phyloP scores from a whole-genome alignment of 192 early-diverging fungal genomes.

The Linnemannia hyalina region DNA sequence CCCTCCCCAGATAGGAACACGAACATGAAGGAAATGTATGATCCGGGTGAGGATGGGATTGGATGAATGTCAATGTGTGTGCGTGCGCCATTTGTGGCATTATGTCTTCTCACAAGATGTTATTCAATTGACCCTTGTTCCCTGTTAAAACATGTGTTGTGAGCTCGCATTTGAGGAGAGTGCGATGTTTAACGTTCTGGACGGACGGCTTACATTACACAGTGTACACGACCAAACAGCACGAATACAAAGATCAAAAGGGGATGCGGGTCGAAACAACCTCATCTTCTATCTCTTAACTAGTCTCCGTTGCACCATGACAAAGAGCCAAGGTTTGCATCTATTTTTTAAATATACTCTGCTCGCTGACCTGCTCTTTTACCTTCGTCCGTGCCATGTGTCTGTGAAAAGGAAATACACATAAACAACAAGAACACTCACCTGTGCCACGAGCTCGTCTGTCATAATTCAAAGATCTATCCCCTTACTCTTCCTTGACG shows the following conservation, averaged over 20 bases:
- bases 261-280: background rate
- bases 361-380: background rate
- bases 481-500: too few species aligned
- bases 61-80: background rate
- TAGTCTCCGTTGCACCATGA: background rate
- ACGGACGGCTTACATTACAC: background rate
- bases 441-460: background rate
- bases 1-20: background rate
- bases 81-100: background rate
- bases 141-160: background rate
- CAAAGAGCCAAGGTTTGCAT: background rate
- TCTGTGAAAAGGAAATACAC: background rate
- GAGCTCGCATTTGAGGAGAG: background rate
- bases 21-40: background rate
- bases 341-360: background rate
- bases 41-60: background rate
- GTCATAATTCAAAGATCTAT: background rate
- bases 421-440: background rate
- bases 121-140: background rate
- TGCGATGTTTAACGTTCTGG: background rate
- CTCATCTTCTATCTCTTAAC: background rate
- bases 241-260: background rate
- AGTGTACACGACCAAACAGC: background rate
- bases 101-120: background rate
- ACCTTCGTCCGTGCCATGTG: background rate